Evolutionary conservation across 768 basidiomycete species (phyloP).

Genomic region (Mycena albidolilacea): DNA sequence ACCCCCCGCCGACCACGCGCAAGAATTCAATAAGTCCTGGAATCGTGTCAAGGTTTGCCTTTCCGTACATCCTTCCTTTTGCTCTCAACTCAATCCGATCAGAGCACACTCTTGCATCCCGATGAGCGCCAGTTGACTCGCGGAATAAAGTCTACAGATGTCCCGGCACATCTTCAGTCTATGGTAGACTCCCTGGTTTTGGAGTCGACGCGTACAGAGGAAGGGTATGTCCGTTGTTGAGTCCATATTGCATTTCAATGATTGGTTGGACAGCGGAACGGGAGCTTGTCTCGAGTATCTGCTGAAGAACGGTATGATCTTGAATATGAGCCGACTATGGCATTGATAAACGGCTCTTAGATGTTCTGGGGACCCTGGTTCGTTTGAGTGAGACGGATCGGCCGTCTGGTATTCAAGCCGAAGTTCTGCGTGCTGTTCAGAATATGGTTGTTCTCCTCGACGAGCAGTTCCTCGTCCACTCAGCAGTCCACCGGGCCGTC

Average conservation of each 20-base stretch:
- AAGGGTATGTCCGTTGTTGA: slow-evolving; percentile 73
- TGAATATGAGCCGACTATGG: slow-evolving; percentile 3
- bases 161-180: slow-evolving; percentile 80
- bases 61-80: not conserved
- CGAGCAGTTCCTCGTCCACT: slow-evolving; percentile 94
- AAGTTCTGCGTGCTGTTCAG: slow-evolving; percentile 88
- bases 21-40: slow-evolving; percentile 86
- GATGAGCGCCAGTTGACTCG: slow-evolving; percentile 90
- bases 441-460: slow-evolving; percentile 94
- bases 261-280: slow-evolving; percentile 70
- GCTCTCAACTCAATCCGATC: slow-evolving; percentile 32
- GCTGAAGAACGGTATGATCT: slow-evolving; percentile 81
- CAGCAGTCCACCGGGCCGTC: slow-evolving; percentile 90
- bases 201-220: slow-evolving; percentile 89
- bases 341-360: slow-evolving; percentile 53
- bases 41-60: slow-evolving; percentile 73
- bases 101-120: slow-evolving; percentile 89
- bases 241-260: slow-evolving; percentile 10
- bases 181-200: slow-evolving; percentile 91
- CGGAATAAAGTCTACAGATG: slow-evolving; percentile 87
- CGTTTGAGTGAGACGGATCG: slow-evolving; percentile 88
- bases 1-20: slow-evolving; percentile 72
- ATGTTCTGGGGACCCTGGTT: slow-evolving; percentile 88
- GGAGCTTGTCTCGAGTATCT: slow-evolving; percentile 94
- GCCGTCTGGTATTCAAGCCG: slow-evolving; percentile 92